Percentiles rank a stretch among this genome's conserved stretches.
Evolutionary conservation across 2,329 filamentous ascomycete species (phyloP).

Genomic region (Cordyceps pruinosa): DNA sequence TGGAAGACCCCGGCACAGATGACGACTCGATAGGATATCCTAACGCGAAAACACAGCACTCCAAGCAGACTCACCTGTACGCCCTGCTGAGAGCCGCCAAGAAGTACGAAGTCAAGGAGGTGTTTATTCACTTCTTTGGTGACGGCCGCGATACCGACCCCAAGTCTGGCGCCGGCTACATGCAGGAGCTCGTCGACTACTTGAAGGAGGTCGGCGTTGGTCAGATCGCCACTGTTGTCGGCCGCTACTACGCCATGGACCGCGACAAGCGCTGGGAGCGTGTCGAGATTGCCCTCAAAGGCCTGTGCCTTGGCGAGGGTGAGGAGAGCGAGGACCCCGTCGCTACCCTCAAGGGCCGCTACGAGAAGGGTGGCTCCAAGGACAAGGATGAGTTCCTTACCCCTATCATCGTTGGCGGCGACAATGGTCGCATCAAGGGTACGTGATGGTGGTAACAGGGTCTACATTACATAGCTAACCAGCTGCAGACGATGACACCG

Average conservation of each 20-base stretch:
- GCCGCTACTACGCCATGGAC: slow-evolving; percentile 98
- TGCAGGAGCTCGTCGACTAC: slow-evolving; percentile 77
- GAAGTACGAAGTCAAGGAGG: slow-evolving; percentile 76
- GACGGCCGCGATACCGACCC: slow-evolving; percentile 97
- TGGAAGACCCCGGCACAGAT: slow-evolving; percentile 15
- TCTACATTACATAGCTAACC: background rate
- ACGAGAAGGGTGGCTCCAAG: slow-evolving; percentile 57
- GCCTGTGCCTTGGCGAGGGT: slow-evolving; percentile 77
- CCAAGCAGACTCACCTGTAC: slow-evolving; percentile 90
- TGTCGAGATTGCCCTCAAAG: slow-evolving; percentile 83
- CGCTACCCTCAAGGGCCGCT: slow-evolving; percentile 78
- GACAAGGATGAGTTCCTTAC: slow-evolving; percentile 98
- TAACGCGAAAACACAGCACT: slow-evolving; percentile 53
- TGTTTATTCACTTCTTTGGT: slow-evolving; percentile 98
- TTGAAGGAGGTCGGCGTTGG: slow-evolving; percentile 79
- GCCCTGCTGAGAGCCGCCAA: slow-evolving; percentile 85
- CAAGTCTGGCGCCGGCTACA: slow-evolving; percentile 82
- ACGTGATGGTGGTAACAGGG: slow-evolving; percentile 19
- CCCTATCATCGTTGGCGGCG: slow-evolving; percentile 88
- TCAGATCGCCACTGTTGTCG: slow-evolving; percentile 86
- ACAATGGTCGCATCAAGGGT: slow-evolving; percentile 81
- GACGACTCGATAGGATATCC: background rate
- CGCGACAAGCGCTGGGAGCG: slow-evolving; percentile 99
- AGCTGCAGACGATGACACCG: slow-evolving; percentile 69
- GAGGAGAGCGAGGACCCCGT: slow-evolving; percentile 80